Conservation (phyloP, 148 eudicot species). For the Amaranthus palmeri region DNA sequence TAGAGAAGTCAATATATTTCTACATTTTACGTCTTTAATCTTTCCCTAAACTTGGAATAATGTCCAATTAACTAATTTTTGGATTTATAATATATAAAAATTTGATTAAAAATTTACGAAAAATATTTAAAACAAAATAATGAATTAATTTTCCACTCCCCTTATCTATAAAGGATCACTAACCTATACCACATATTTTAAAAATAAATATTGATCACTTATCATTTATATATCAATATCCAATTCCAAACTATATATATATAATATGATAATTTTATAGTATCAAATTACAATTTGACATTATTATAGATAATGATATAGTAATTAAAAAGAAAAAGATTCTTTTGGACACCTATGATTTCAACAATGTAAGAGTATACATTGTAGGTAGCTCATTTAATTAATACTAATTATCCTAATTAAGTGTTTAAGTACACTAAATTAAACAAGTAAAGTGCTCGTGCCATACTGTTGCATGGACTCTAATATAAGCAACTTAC, state of each 20-base stretch:
- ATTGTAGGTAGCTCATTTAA: not conserved
- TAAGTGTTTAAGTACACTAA: not conserved
- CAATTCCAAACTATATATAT: not conserved
- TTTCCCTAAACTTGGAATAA: no score
- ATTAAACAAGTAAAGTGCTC: not conserved
- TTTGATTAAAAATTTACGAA: no score
- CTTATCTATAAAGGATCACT: no score
- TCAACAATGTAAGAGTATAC: constrained; percentile 8
- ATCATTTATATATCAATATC: not conserved
- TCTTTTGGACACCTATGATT: constrained; percentile 3
- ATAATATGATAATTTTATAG: not conserved
- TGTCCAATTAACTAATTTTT: no score
- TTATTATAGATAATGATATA: not conserved
- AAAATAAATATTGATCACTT: no score
- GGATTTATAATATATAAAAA: no score
- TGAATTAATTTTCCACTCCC: no score
- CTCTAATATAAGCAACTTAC: not conserved
- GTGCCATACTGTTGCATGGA: constrained; percentile 9
- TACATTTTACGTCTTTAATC: no score
- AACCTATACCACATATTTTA: no score
- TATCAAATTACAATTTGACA: not conserved
- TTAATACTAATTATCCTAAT: no score
- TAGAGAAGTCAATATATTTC: no score
- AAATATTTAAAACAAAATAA: no score
- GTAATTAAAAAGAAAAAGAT: not conserved